Evolutionary conservation across 164 flowering plant genomes (phyloP).

Genomic region (Amborella trichopoda): DNA sequence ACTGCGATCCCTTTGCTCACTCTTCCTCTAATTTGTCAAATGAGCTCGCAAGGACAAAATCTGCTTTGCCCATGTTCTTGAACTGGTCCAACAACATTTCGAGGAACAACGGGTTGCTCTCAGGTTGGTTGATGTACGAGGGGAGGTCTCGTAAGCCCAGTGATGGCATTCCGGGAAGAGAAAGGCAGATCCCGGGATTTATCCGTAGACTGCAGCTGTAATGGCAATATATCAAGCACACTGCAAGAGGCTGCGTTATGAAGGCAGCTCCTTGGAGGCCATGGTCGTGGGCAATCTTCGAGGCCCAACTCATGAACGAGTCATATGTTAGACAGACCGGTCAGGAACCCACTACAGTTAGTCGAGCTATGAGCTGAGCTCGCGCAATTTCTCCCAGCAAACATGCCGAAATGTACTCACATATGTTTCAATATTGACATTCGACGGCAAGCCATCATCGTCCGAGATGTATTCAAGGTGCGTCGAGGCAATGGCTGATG

Average conservation of each 20-base stretch:
- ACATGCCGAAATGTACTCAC: background rate
- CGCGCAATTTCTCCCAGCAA: slow-evolving; percentile 1
- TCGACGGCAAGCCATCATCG: background rate
- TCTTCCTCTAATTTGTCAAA: slow-evolving; percentile 25
- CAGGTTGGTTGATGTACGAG: slow-evolving; percentile 5
- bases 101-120: background rate
- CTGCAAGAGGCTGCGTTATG: slow-evolving; percentile 13
- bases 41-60: slow-evolving; percentile 29
- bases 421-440: slow-evolving; percentile 1
- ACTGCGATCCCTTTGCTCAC: too few species aligned
- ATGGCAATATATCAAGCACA: slow-evolving; percentile 13
- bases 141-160: too few species aligned
- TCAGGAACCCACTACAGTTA: background rate
- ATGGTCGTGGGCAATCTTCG: slow-evolving; percentile 5
- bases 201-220: slow-evolving; percentile 3
- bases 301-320: slow-evolving; percentile 8
- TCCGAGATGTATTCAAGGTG: slow-evolving; percentile 6
- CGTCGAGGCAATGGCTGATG: background rate
- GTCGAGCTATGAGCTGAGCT: slow-evolving; percentile 4
- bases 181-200: slow-evolving; percentile 6
- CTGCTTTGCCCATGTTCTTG: slow-evolving; percentile 18
- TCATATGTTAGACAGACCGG: slow-evolving; percentile 9
- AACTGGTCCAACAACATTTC: slow-evolving; percentile 16
- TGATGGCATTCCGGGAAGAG: background rate
- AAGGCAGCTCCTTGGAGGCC: slow-evolving; percentile 10